phyloP scores from a whole-genome alignment of 1,139 yeast genomes.

The Blastobotrys niveus region DNA sequence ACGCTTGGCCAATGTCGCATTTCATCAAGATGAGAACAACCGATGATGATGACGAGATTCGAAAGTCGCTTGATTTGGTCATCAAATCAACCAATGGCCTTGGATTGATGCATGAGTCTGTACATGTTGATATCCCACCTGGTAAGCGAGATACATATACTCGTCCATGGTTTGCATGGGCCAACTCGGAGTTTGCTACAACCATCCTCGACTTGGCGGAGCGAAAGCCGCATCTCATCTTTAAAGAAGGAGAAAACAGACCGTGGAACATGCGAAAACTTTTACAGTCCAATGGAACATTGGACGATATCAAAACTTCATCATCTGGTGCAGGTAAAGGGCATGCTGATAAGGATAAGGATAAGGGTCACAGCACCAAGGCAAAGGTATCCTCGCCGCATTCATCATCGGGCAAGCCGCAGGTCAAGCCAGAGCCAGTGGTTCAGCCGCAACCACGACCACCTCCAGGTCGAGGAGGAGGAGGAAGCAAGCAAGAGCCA shows the following conservation, averaged over 20 bases:
- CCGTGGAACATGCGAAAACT: slow-evolving; percentile 6
- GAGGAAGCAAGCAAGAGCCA: slow-evolving; percentile 1
- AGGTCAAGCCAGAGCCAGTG: not conserved
- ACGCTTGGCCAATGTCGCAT: slow-evolving; percentile 91
- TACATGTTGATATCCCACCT: slow-evolving; percentile 52
- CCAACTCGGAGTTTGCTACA: slow-evolving; percentile 85
- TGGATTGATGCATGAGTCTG: slow-evolving; percentile 82
- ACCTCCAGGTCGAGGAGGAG: no score
- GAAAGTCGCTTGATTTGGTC: slow-evolving; percentile 44
- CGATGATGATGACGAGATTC: slow-evolving; percentile 64
- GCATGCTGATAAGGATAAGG: no score
- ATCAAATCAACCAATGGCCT: slow-evolving; percentile 62
- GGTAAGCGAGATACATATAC: slow-evolving; percentile 44
- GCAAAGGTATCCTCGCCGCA: no score
- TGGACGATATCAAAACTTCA: no score
- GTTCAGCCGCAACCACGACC: not conserved
- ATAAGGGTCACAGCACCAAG: no score
- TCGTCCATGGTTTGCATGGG: slow-evolving; percentile 92
- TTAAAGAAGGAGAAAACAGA: slow-evolving; percentile 33
- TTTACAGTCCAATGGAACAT: no score
- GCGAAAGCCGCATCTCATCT: slow-evolving; percentile 67
- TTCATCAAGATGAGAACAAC: slow-evolving; percentile 69
- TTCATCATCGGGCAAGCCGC: no score
- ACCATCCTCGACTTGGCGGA: slow-evolving; percentile 70
- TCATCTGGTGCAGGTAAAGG: no score